Evolutionary conservation across 768 basidiomycete species (phyloP), one percentile per base, ranked within the genome.

Genomic region (Collybia sordida): DNA sequence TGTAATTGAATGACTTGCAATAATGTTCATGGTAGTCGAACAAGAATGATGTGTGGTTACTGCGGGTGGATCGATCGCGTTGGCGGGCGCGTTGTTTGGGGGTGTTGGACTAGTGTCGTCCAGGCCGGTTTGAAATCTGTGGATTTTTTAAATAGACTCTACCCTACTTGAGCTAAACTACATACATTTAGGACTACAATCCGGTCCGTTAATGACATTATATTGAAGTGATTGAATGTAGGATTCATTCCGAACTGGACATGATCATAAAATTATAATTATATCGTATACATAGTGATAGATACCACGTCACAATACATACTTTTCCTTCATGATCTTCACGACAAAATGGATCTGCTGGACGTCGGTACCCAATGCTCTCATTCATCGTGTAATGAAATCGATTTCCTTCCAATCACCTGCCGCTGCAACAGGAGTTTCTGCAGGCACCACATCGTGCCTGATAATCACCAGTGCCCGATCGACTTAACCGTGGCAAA

Each of bases 341-440:
- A 74, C 46, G 54, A 42, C 45, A n/a, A n/a, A 23, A 23, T 37
- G 36, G 35, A 73, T 49, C 58, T 86, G 44, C 67, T 78, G 34
- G 65, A 73, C 19, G 70, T 90, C 52, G 90, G 90, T 47, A 71
- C 76, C 39, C 83, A 80, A 55, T 93, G 90, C 63, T 70, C 84
- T n/a, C 54, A 79, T 42, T 43, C 72, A 7, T 66, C 74, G 14
- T 93, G 90, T 73, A 73, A 77, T 46, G 55, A 72, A 28, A 69
- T 85, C 56, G 90, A 92, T 68, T 87, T 92, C 53, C 75, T 93
- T 0, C 91, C 91, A n/a, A 83, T 89, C 51, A 65, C 67, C 43
- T 93, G 91, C 61, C 58, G 59, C 23, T 93, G 91, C 68, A 60
- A 72, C 39, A 63, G 62, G 28, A 64, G 72, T 50, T 91, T 82